Evolutionary conservation across 176 grass and related monocot genomes (phyloP).

Genomic region (Aegilops speltoides): DNA sequence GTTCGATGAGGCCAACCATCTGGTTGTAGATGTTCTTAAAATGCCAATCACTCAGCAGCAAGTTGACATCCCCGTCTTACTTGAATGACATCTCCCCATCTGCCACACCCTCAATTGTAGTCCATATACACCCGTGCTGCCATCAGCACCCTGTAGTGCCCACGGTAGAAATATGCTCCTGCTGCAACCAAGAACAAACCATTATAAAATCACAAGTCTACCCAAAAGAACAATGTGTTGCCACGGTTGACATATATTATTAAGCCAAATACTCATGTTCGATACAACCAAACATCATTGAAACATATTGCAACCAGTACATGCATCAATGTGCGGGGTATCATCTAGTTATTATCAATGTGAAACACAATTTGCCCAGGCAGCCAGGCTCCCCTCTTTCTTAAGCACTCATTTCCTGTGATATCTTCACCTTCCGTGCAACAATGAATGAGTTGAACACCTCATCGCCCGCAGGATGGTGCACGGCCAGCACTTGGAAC

Average conservation of each 20-base stretch:
- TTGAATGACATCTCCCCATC: constrained; percentile 62
- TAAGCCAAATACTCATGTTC: not conserved
- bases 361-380: not conserved
- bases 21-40: constrained; percentile 59
- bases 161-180: constrained; percentile 60
- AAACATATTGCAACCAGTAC: not conserved
- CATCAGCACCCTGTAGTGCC: too few relatives aligned
- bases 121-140: constrained; percentile 29
- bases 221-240: not conserved
- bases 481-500: not conserved
- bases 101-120: constrained; percentile 61
- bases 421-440: not conserved
- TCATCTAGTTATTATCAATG: not conserved
- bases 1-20: constrained; percentile 59
- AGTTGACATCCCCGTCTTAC: constrained; percentile 70
- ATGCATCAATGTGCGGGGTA: not conserved
- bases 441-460: not conserved
- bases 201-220: not conserved
- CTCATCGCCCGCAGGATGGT: not conserved
- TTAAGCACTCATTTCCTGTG: not conserved
- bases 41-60: constrained; percentile 76
- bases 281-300: not conserved
- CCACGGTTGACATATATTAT: not conserved
- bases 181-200: constrained; percentile 22
- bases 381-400: not conserved